These are phyloP conservation scores for Chamaecrista fasciculata DNA, from an alignment of 306 rosid species.

Conservation along the genomic window DNA sequence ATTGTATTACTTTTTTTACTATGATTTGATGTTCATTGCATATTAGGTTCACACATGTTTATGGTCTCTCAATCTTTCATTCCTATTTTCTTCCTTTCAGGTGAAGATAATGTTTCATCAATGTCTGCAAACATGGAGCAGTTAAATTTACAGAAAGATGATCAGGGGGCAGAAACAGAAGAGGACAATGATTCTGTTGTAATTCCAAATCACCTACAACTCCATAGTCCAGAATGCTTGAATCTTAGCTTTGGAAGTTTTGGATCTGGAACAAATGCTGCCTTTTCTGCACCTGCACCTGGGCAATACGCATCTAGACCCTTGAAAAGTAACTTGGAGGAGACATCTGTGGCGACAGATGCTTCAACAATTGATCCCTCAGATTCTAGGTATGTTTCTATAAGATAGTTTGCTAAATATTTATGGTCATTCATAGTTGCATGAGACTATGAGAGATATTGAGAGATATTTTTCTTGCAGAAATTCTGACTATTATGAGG, in stretches of 20 bases:
- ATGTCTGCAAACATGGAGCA: conserved; percentile 75
- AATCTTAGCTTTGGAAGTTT: conserved; percentile 97
- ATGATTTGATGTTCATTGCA: conserved; percentile 13
- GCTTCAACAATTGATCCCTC: conserved; percentile 67
- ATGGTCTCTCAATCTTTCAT: not conserved
- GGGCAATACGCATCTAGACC: conserved; percentile 51
- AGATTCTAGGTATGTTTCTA: conserved; percentile 55
- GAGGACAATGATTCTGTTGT: conserved; percentile 78
- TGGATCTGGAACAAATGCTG: conserved; percentile 59
- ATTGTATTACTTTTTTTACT: not conserved
- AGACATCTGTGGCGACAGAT: conserved; percentile 62
- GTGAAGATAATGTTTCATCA: conserved; percentile 64
- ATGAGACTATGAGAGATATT: too few species aligned
- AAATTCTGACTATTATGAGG: conserved; percentile 76
- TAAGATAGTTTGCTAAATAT: conserved; percentile 4
- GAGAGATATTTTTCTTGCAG: conserved; percentile 50
- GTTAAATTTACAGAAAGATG: conserved; percentile 62
- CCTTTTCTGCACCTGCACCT: conserved; percentile 48
- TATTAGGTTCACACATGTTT: not conserved
- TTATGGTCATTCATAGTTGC: conserved; percentile 21
- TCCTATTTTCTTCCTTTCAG: conserved; percentile 35
- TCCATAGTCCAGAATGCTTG: conserved; percentile 90
- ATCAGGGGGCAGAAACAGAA: conserved; percentile 56
- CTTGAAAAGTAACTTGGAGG: conserved; percentile 60
- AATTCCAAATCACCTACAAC: conserved; percentile 91